phyloP scores from a whole-genome alignment of 192 early-diverging fungal genomes.

The Allomyces arbusculus region DNA sequence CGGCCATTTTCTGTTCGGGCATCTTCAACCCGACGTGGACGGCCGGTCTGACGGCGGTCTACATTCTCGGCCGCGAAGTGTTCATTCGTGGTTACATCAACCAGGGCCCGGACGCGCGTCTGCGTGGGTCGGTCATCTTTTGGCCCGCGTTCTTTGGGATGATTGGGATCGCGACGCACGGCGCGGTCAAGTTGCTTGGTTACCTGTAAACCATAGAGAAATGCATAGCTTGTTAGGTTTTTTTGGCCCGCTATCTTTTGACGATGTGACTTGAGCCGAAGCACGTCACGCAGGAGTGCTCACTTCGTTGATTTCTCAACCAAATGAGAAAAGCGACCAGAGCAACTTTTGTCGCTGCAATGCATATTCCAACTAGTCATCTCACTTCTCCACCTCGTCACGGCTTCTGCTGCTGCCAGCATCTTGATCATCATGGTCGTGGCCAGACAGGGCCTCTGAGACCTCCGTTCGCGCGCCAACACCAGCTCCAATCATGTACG shows the following conservation, averaged over 20 bases:
- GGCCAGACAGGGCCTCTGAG: too few relatives aligned
- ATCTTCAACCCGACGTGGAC: conserved; percentile 19
- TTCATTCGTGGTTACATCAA: conserved; percentile 13
- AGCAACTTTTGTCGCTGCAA: too few relatives aligned
- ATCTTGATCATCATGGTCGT: too few relatives aligned
- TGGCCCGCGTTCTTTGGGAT: conserved; percentile 7
- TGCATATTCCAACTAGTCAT: too few relatives aligned
- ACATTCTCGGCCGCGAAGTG: conserved; percentile 14
- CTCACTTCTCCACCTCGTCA: too few relatives aligned
- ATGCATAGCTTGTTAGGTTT: neutral
- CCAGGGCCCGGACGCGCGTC: conserved; percentile 11
- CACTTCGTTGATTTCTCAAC: too few relatives aligned
- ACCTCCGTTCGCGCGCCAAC: too few relatives aligned
- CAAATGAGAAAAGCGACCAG: too few relatives aligned
- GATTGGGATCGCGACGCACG: conserved; percentile 10
- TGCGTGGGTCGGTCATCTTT: conserved; percentile 9
- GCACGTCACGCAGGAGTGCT: too few relatives aligned
- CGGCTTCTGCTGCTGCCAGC: too few relatives aligned
- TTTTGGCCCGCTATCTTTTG: neutral
- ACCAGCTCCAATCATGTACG: too few relatives aligned
- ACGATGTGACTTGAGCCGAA: too few relatives aligned
- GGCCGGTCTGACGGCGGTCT: conserved; percentile 8
- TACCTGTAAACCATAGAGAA: neutral
- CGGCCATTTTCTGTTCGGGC: conserved; percentile 12
- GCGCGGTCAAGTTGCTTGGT: conserved; percentile 3